phyloP scores from a whole-genome alignment of 2,329 filamentous ascomycete genomes.

The Alternaria novae-zelandiae region DNA sequence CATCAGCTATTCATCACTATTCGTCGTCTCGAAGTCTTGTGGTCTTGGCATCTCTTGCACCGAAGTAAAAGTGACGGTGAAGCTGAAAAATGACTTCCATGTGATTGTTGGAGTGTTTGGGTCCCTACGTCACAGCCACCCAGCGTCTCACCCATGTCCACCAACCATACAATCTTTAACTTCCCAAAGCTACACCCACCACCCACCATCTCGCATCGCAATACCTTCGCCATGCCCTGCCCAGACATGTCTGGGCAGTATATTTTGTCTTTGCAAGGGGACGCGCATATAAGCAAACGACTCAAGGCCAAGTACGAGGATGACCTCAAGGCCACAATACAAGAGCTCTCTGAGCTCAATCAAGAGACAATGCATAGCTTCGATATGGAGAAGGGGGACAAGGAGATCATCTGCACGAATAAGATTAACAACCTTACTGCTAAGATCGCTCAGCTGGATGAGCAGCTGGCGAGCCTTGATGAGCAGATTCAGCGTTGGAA shows the following conservation, averaged over 20 bases:
- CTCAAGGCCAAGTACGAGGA: not conserved
- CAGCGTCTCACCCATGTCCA: not conserved
- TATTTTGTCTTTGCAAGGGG: not conserved
- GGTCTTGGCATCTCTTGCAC: not conserved
- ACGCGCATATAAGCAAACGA: not conserved
- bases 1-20: not conserved
- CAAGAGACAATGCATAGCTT: not conserved
- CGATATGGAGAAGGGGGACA: not conserved
- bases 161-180: not conserved
- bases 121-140: not conserved
- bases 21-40: not conserved
- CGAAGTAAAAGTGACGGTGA: not conserved
- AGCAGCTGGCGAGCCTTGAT: not conserved
- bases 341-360: not conserved
- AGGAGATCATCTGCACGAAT: not conserved
- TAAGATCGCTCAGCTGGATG: not conserved
- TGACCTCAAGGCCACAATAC: rapidly evolving
- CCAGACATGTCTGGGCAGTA: not conserved
- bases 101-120: not conserved
- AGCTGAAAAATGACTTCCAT: rapidly evolving
- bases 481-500: not conserved
- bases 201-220: not conserved
- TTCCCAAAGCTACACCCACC: not conserved
- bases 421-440: not conserved
- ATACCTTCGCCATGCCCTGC: not conserved